phyloP scores from a whole-genome alignment of 345 rosid genomes.

The Chamaenerion angustifolium region DNA sequence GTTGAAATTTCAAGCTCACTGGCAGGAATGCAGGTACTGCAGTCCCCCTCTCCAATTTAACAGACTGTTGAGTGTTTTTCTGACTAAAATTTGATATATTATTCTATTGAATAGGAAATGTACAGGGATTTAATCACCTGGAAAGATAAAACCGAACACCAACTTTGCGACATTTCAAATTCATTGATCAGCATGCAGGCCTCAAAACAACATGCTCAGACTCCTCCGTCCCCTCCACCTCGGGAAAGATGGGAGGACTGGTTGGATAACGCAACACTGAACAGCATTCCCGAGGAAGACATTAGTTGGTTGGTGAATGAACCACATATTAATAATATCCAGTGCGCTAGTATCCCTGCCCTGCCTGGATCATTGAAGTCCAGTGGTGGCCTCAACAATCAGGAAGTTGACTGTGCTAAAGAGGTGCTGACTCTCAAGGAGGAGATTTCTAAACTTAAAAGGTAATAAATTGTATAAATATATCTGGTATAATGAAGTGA shows the following conservation, averaged over 20 bases:
- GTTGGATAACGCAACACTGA: conserved; percentile 50
- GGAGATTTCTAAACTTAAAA: conserved; percentile 44
- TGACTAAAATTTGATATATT: neutral
- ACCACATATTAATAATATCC: conserved; percentile 23
- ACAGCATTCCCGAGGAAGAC: conserved; percentile 46
- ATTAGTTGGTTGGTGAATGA: conserved; percentile 41
- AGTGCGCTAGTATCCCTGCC: conserved; percentile 24
- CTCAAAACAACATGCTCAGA: conserved; percentile 28
- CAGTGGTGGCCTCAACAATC: conserved; percentile 21
- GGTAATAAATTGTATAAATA: conserved; percentile 17
- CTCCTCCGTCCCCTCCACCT: conserved; percentile 26
- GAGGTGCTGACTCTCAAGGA: conserved; percentile 39
- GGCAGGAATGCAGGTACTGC: conserved; percentile 55
- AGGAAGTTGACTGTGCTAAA: conserved; percentile 23
- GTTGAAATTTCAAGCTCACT: conserved; percentile 54
- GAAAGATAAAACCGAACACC: conserved; percentile 57
- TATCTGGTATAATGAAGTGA: neutral
- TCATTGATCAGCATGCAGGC: conserved; percentile 49
- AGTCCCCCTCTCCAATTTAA: neutral
- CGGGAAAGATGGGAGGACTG: conserved; percentile 78
- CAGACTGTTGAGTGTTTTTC: neutral
- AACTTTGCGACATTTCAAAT: conserved; percentile 40
- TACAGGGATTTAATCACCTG: conserved; percentile 41
- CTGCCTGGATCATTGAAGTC: conserved; percentile 29
- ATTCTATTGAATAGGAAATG: conserved; percentile 29